phyloP scores from a whole-genome alignment of 2,329 filamentous ascomycete genomes.

The Trichoderma semiorbis region DNA sequence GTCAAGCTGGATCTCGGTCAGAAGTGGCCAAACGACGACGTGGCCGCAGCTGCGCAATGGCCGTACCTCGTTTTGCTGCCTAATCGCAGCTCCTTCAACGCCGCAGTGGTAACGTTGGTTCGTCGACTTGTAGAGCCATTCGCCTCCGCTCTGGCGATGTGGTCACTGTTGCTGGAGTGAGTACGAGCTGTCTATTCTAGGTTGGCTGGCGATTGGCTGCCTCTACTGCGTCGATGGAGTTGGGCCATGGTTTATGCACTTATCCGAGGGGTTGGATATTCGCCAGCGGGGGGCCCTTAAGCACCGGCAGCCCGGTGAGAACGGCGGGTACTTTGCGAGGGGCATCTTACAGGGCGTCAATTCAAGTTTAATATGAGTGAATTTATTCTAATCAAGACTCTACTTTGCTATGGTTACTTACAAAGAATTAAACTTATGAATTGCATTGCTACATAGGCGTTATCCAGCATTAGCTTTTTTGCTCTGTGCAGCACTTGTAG shows the following conservation, averaged over 20 bases:
- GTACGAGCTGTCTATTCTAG: neutral
- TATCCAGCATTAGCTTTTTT: neutral
- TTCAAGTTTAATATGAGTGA: neutral
- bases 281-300: neutral
- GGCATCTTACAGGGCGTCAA: neutral
- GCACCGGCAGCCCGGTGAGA: neutral
- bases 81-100: conserved; percentile 11
- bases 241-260: conserved; percentile 1
- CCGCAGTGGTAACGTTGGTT: conserved; percentile 4
- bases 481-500: neutral
- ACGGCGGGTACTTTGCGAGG: neutral
- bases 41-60: neutral
- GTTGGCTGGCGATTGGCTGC: neutral
- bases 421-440: neutral
- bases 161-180: conserved; percentile 8
- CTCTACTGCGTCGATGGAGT: neutral
- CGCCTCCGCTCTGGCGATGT: conserved; percentile 16
- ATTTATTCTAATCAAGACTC: neutral
- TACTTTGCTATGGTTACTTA: neutral
- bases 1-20: neutral
- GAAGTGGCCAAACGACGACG: neutral
- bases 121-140: conserved; percentile 10
- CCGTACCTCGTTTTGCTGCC: neutral
- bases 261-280: conserved; percentile 5
- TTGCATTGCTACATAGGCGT: neutral